Percentiles rank a stretch among this genome's conserved stretches.
Evolutionary conservation across 2,329 filamentous ascomycete genomes (phyloP).

Genomic region (Drechslerella stenobrocha): DNA sequence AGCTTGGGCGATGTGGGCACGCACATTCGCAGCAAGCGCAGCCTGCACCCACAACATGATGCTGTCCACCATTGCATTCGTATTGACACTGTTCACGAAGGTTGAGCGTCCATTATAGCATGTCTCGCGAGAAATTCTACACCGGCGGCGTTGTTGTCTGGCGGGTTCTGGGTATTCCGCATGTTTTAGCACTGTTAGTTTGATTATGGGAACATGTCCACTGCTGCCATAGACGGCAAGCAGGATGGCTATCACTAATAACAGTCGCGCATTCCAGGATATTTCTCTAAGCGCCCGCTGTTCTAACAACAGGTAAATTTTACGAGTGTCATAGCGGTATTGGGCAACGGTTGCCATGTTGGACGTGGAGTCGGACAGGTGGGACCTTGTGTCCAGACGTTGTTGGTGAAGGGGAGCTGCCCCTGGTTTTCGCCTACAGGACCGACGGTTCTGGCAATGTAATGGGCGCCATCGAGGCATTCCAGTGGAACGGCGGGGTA

Average conservation of each 20-base stretch:
- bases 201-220: background rate
- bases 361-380: too few relatives aligned
- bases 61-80: background rate
- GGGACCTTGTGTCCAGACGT: too few relatives aligned
- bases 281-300: background rate
- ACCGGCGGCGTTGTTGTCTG: conserved; percentile 45
- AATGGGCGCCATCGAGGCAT: conserved; percentile 1
- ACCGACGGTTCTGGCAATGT: background rate
- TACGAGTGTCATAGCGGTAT: background rate
- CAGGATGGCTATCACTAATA: background rate
- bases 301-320: background rate
- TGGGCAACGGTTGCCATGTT: conserved; percentile 1
- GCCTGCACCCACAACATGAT: conserved; percentile 21
- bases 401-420: conserved; percentile 2
- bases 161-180: conserved; percentile 22
- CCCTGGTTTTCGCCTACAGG: background rate
- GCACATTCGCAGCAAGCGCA: conserved; percentile 34
- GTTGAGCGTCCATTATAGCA: conserved; percentile 7
- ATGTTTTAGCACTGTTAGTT: conserved; percentile 14
- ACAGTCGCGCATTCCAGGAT: background rate
- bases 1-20: conserved; percentile 42
- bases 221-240: background rate
- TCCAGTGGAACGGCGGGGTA: conserved; percentile 3
- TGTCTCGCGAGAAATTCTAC: conserved; percentile 17
- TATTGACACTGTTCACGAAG: conserved; percentile 2